These are phyloP conservation scores for Strobilomyces confusus DNA, from an alignment of 768 basidiomycete species.

Conservation along the genomic window DNA sequence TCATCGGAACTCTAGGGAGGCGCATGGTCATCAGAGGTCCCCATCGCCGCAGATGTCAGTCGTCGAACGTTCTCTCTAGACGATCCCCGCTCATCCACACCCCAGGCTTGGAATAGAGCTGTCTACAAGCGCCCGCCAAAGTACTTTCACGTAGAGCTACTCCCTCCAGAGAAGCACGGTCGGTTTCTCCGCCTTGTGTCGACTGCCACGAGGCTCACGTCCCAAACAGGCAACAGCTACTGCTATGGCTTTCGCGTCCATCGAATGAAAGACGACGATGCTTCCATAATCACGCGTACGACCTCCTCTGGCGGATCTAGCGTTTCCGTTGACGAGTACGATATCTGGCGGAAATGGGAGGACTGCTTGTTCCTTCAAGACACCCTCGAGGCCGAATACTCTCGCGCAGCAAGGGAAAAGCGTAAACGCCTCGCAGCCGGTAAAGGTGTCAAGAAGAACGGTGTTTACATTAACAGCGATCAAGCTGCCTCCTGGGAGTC, in stretches of 20 bases:
- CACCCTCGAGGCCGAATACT: slow-evolving; percentile 61
- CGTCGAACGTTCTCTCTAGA: neutral
- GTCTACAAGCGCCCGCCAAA: slow-evolving; percentile 56
- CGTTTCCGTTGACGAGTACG: slow-evolving; percentile 48
- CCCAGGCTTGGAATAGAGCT: slow-evolving; percentile 59
- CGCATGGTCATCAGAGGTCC: slow-evolving; percentile 1
- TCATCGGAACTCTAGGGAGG: slow-evolving; percentile 8
- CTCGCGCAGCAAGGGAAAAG: slow-evolving; percentile 59
- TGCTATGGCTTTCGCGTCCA: slow-evolving; percentile 62
- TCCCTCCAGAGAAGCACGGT: slow-evolving; percentile 59
- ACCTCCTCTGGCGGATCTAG: slow-evolving; percentile 36
- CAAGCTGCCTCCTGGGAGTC: slow-evolving; percentile 82
- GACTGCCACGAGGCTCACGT: neutral
- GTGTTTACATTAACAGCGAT: slow-evolving; percentile 65
- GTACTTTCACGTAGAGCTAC: slow-evolving; percentile 55
- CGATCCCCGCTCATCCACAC: neutral
- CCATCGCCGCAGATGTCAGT: slow-evolving; percentile 27
- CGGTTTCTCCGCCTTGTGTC: slow-evolving; percentile 11
- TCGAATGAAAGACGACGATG: slow-evolving; percentile 38
- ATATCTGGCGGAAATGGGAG: slow-evolving; percentile 79
- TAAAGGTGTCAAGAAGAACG: slow-evolving; percentile 70
- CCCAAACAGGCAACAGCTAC: slow-evolving; percentile 42
- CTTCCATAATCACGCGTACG: slow-evolving; percentile 15
- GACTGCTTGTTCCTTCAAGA: slow-evolving; percentile 79
- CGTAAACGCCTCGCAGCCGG: slow-evolving; percentile 63